Evolutionary conservation across 2,329 filamentous ascomycete species (phyloP), one percentile per base, ranked within the genome.

Genomic region (Talaromyces verruculosus): DNA sequence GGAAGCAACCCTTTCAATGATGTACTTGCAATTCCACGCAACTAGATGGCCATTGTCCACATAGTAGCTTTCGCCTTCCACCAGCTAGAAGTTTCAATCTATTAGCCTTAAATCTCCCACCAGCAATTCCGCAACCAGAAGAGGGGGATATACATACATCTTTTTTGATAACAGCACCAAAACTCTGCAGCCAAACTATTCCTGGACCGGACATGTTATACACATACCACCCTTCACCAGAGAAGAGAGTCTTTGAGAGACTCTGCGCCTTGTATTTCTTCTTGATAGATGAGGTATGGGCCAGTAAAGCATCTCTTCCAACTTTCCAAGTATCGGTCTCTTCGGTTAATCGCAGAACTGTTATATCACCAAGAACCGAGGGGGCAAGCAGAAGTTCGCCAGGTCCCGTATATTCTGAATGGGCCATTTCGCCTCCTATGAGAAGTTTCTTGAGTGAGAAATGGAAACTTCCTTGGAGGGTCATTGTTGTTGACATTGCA

Each of bases 381-480:
- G 95, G 95, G 0, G 90, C 94, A 1, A 98, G 84, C 0, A 98
- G 84, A 15, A 99, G 80, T 78, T 99, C 95, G 4, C 95, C 95
- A 0, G 95, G 95, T 0, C 95, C 95, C 0, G 92, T 95, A 76
- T 88, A 98, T 0, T 85, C 90, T 1, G 92, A 96, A 66, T 87
- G 87, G 1, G 87, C 79, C 83, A 98, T 87, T 60, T 96, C 91
- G 62, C 90, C 90, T 61, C 93, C 90, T 0, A 89, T 86, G 57
- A 98, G 82, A n/a, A 96, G 83, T 80, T 97, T 98, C 81, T 97
- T 97, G 80, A 96, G 83, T 66, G 88, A 90, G 78, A 99, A 96
- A 69, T 94, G 95, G 70, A 96, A 78, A 49, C 84, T 84, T 64
- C 95, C 95, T 78, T 90, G 91, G 57, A 98, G 86, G 0, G 90